phyloP scores from a whole-genome alignment of 176 grass and related monocot species.

The Phyllostachys edulis region DNA sequence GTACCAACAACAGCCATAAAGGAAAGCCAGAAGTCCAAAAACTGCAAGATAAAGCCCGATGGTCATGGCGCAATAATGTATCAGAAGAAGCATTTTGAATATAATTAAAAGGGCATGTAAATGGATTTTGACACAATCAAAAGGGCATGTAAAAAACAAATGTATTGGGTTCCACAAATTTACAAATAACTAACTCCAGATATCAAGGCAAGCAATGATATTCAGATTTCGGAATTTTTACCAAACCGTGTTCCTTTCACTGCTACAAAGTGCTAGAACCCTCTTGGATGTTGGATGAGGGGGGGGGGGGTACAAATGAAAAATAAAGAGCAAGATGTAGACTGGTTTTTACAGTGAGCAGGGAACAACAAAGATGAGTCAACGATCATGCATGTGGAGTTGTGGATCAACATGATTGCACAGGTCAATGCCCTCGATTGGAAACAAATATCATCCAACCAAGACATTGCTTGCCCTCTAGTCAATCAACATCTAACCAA shows the following conservation, averaged over 20 bases:
- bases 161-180: background rate
- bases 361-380: background rate
- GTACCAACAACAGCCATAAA: constrained; percentile 98
- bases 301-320: too few relatives aligned
- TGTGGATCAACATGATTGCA: background rate
- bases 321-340: background rate
- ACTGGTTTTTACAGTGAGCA: background rate
- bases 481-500: background rate
- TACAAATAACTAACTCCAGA: background rate
- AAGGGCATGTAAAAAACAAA: background rate
- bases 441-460: constrained; percentile 6
- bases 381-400: background rate
- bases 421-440: background rate
- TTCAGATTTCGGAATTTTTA: background rate
- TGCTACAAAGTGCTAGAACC: background rate
- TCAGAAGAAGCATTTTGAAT: background rate
- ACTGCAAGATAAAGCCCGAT: constrained; percentile 45
- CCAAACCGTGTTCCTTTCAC: background rate
- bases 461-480: constrained; percentile 18
- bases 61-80: background rate
- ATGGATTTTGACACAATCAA: background rate
- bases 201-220: background rate
- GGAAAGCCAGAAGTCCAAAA: constrained; percentile 98
- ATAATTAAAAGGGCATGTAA: background rate
- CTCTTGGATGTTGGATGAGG: too few relatives aligned